Base-by-base conservation (phyloP, 78 protist genomes). In the Polysphondylium violaceum region DNA sequence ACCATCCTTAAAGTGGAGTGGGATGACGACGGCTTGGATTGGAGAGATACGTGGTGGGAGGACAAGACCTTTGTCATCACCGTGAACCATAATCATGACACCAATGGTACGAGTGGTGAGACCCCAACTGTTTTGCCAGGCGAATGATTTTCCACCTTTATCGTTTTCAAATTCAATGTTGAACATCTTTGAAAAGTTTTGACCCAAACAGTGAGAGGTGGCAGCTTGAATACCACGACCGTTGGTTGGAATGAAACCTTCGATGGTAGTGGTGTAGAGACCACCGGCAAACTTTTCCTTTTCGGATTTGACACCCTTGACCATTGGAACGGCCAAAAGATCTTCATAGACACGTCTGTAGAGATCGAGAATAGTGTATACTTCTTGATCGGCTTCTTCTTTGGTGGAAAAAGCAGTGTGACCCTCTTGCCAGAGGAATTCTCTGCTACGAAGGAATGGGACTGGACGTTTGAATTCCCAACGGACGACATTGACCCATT, bases 381-480 rank as follows among this genome's bases (percentile, higher is more conserved):
- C 99, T 38, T 97, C 98, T 36, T 16, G 36, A 21, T 85, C 98
- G 2, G 99, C 99, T 27, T 90, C 98, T 12, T 64, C 97, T 68
- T 74, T 23, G 1, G 87, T 94, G 14, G 96, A 97, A 74, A 79
- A 92, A 19, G 98, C 99, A 2, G 99, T 95, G 97, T 99, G 99
- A 47, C 99, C 99, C 91, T 99, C 99, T 83, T 99, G 99, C 99
- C 99, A 99, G 61, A 98, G 89, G 96, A 99, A 98, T 96, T 99
- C 99, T 53, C 99, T 88, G 0, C 98, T 55, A 47, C 96, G 92
- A 63, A 98, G 71, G 96, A 99, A 98, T 38, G 99, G 99, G 29
- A 92, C 94, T 58, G 99, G 98, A 87, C 96, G 92, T 95, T 96
- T 97, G 96, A 98, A 98, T 97, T 99, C 99, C 99, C 99, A 99